Percentiles rank a stretch among this genome's conserved stretches.
phyloP scores from a whole-genome alignment of 176 grass and related monocot species.

The Miscanthus lutarioriparius region DNA sequence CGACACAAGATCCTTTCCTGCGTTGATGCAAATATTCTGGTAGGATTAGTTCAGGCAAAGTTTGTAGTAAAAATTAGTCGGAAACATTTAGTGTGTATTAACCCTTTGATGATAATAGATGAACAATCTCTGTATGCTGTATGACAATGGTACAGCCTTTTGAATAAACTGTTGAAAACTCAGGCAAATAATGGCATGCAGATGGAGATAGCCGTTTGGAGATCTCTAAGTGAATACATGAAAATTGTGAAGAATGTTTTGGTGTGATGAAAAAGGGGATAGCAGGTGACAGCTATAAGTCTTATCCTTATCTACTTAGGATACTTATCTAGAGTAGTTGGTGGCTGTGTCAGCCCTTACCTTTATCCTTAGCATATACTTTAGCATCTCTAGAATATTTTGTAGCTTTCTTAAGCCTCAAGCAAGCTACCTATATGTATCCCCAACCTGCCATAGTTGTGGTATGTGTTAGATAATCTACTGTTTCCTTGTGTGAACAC shows the following conservation, averaged over 20 bases:
- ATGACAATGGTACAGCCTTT: neutral
- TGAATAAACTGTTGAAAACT: neutral
- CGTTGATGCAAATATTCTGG: neutral
- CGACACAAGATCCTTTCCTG: conserved; percentile 71
- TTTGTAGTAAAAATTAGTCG: neutral
- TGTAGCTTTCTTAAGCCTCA: no score
- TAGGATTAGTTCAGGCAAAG: neutral
- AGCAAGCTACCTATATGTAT: no score
- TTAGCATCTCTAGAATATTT: no score
- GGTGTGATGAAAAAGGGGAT: neutral
- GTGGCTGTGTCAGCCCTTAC: no score
- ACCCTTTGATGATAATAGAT: neutral
- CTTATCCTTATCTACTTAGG: no score
- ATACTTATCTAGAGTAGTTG: no score
- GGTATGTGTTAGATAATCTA: no score
- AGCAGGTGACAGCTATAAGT: no score
- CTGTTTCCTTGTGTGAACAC: no score
- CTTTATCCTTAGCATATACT: no score
- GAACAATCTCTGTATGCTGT: conserved; percentile 10
- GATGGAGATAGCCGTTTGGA: neutral
- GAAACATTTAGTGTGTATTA: neutral
- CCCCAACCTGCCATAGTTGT: no score
- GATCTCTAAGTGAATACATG: conserved; percentile 2
- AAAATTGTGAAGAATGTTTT: neutral
- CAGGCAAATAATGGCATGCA: neutral